Evolutionary conservation across 257 asterid genomes (phyloP).

Genomic region (Striga asiatica): DNA sequence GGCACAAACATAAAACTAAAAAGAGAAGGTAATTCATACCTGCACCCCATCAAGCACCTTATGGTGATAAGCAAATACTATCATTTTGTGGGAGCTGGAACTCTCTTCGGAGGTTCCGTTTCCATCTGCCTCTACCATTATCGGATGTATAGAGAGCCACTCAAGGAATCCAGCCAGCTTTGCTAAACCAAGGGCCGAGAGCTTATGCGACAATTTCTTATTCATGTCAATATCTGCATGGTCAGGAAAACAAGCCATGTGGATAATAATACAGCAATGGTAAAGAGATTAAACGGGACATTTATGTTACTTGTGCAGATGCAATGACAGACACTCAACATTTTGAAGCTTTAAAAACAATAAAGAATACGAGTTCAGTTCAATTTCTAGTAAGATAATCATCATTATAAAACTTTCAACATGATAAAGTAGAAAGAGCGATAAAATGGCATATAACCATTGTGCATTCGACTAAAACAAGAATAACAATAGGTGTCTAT

Average conservation of each 20-base stretch:
- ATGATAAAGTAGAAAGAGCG: background rate
- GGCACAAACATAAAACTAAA: slow-evolving; percentile 1
- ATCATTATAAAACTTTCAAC: background rate
- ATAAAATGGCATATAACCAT: background rate
- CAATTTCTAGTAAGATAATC: background rate
- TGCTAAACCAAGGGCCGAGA: slow-evolving; percentile 77
- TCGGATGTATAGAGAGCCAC: slow-evolving; percentile 94
- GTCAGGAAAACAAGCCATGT: slow-evolving; percentile 4
- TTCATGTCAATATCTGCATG: slow-evolving; percentile 43
- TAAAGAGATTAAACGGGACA: too few relatives aligned
- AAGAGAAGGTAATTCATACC: slow-evolving; percentile 30
- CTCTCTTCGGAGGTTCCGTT: slow-evolving; percentile 44
- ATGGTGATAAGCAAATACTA: slow-evolving; percentile 93
- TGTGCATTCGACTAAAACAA: slow-evolving; percentile 3
- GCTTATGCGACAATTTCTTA: slow-evolving; percentile 36
- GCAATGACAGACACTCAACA: background rate
- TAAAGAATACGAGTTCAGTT: background rate
- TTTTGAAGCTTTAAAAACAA: background rate
- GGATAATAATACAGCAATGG: background rate
- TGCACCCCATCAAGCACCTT: slow-evolving; percentile 88
- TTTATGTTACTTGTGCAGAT: too few relatives aligned
- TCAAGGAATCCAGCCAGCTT: slow-evolving; percentile 83
- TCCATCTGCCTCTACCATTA: slow-evolving; percentile 46
- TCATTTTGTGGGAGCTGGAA: slow-evolving; percentile 72
- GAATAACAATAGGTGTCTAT: background rate